Evolutionary conservation across 345 rosid species (phyloP).

Genomic region (Schrenkiella parvula): DNA sequence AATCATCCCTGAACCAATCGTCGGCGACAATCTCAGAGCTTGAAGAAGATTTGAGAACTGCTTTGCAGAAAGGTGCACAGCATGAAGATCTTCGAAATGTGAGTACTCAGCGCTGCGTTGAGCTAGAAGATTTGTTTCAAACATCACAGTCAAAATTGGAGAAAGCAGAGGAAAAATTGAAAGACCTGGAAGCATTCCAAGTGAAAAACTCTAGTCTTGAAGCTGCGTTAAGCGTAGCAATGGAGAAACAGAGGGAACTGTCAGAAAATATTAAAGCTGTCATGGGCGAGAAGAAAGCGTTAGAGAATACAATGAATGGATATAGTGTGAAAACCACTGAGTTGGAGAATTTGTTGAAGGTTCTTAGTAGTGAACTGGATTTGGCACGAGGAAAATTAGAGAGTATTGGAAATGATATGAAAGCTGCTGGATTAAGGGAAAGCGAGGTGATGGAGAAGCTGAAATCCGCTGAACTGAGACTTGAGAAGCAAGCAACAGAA

Average conservation of each 20-base stretch:
- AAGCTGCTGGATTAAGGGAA: neutral
- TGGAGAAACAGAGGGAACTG: conserved; percentile 52
- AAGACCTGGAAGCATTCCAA: conserved; percentile 61
- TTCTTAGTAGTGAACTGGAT: neutral
- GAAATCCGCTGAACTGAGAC: conserved; percentile 56
- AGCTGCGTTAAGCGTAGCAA: conserved; percentile 45
- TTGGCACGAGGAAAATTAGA: neutral
- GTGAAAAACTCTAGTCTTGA: conserved; percentile 57
- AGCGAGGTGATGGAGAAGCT: conserved; percentile 45
- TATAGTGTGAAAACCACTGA: neutral
- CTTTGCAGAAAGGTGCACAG: conserved; percentile 46
- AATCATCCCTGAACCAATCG: conserved; percentile 50
- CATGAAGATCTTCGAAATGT: conserved; percentile 55
- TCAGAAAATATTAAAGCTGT: conserved; percentile 39
- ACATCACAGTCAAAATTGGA: conserved; percentile 49
- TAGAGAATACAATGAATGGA: neutral
- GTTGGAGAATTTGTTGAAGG: neutral
- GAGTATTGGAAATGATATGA: neutral
- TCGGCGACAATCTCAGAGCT: conserved; percentile 43
- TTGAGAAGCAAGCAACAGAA: conserved; percentile 51
- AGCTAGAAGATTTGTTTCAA: conserved; percentile 52
- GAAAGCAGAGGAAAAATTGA: conserved; percentile 53
- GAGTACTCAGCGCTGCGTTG: conserved; percentile 45
- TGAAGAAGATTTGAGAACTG: conserved; percentile 49
- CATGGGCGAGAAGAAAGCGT: neutral